A percentile compares a stretch with the other conserved stretches of the same genome.
These are phyloP conservation scores for Myxozyma sirexii DNA, from an alignment of 805 yeast genomes.

Conservation along the genomic window DNA sequence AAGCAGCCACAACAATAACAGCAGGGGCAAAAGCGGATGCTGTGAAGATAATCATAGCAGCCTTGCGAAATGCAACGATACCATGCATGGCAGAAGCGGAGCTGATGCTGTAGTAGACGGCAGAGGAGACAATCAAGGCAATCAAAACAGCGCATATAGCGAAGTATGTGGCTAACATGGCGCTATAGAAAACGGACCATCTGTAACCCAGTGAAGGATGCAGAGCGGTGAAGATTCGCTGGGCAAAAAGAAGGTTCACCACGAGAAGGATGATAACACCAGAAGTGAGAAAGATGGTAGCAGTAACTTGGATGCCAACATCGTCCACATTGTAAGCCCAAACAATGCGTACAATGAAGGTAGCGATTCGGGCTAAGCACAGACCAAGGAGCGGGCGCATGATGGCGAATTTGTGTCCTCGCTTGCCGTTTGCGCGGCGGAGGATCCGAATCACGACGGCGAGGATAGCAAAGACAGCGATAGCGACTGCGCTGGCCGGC, in stretches of 20 bases:
- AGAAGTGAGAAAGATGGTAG: neutral
- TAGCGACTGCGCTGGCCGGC: slow-evolving; percentile 1
- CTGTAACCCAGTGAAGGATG: slow-evolving; percentile 3
- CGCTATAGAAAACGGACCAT: neutral
- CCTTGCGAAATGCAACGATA: neutral
- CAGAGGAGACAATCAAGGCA: neutral
- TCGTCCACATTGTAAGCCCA: neutral
- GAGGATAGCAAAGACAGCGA: neutral
- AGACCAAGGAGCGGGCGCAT: neutral
- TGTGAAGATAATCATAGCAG: neutral
- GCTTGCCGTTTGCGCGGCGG: neutral
- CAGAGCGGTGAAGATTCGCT: slow-evolving; percentile 7
- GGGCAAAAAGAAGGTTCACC: slow-evolving; percentile 1
- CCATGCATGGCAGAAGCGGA: neutral
- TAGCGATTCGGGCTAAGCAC: neutral
- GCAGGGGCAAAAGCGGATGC: neutral
- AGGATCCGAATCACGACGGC: neutral
- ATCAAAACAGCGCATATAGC: neutral
- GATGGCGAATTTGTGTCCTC: slow-evolving; percentile 2
- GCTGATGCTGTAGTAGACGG: neutral
- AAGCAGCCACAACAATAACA: neutral
- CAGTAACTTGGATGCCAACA: neutral
- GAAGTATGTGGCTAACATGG: neutral
- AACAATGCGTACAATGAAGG: neutral
- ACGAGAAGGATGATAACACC: neutral